A percentile compares a stretch with the other conserved stretches of the same genome.
phyloP scores from a whole-genome alignment of 2,329 filamentous ascomycete genomes.

The Colletotrichum higginsianum region DNA sequence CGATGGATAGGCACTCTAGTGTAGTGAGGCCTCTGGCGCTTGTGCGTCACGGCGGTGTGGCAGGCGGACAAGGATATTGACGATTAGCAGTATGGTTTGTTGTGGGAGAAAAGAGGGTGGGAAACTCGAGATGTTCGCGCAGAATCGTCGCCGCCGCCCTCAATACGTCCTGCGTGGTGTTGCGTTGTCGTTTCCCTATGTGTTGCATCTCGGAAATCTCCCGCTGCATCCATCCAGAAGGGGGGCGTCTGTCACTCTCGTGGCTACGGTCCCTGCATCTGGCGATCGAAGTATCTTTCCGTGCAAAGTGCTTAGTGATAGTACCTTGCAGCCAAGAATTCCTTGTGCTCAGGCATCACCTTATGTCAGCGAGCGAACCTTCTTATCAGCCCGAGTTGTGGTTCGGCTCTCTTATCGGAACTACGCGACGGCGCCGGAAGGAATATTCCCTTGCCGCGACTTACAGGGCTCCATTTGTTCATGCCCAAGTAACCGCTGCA shows the following conservation, averaged over 20 bases:
- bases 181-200: conserved; percentile 10
- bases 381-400: no score
- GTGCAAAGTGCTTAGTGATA: no score
- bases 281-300: background rate
- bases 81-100: background rate
- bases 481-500: no score
- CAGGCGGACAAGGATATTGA: background rate
- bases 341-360: background rate
- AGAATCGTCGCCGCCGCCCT: background rate
- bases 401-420: conserved; percentile 5
- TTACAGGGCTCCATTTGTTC: no score
- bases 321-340: background rate
- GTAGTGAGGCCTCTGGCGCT: conserved; percentile 9
- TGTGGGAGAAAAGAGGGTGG: background rate
- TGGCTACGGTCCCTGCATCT: conserved; percentile 10
- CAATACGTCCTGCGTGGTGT: conserved; percentile 7
- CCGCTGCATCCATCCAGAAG: conserved; percentile 3
- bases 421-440: background rate
- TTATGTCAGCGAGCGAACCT: conserved; percentile 4
- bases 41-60: conserved; percentile 23
- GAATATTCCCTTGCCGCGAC: background rate
- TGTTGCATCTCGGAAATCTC: conserved; percentile 3
- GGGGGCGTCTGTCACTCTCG: conserved; percentile 7
- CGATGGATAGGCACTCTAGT: conserved; percentile 5
- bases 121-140: background rate